Evolutionary conservation across 352 stramenopile genomes (phyloP), one percentile per base, ranked within the genome.

Genomic region (Globisporangium irregulare): DNA sequence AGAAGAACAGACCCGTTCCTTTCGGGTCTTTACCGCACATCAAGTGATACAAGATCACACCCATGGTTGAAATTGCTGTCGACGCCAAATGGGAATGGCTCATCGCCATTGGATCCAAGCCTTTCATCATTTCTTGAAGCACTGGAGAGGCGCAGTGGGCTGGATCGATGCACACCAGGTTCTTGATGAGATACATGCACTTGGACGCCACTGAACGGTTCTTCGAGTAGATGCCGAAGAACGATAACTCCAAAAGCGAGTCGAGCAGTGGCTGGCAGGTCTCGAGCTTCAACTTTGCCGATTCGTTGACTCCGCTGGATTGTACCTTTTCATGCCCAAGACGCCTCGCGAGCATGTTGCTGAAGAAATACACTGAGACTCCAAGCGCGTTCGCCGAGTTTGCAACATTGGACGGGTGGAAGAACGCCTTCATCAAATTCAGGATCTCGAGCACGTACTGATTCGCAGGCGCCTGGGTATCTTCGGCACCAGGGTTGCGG

Each of bases 151-250:
- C 69, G 58, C 74, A 89, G 29, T 79, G 72, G 2, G 56, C 59
- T 3, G 77, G 77, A 62, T 88, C 77, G 14, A 93, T 74, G 56
- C 74, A 87, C 14, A 93, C 41, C 9, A 90, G 48, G 62, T 81
- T 91, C 70, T 90, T 89, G 75, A 90, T 72, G 25, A 90, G 54
- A 46, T 86, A 90, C 75, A 90, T 91, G 62, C 80, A 89, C 71
- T 86, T 87, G 38, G 78, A 87, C 4, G 83, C 71, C 4, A 91
- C 79, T 7, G 74, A 79, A 14, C 68, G 73, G 62, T 80, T 89
- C 69, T 93, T 93, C 8, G 82, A 89, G 67, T 93, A 93, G 46
- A 93, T 89, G 4, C 85, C 85, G 51, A 88, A 79, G 32, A 86
- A 83, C 27, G 76, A 77, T 48, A 88, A 73, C 60, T 88, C 74